Percentiles rank a stretch among this genome's conserved stretches.
Conservation (phyloP, 2,329 filamentous ascomycete genomes). For the Fusarium tupiense region DNA sequence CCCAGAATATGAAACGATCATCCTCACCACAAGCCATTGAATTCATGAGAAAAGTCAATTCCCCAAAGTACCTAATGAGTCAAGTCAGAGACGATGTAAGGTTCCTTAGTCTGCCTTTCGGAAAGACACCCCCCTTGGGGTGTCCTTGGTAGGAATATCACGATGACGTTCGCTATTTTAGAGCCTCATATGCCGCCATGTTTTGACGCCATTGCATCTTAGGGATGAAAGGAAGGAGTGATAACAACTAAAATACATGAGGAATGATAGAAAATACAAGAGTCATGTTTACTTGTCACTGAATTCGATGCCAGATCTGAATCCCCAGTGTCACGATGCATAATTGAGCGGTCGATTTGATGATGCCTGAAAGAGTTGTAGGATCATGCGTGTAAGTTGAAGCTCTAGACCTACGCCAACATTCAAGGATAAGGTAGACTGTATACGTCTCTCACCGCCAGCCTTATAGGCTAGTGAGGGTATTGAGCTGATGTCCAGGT, state of each 20-base stretch:
- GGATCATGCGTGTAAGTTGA: slow-evolving; percentile 7
- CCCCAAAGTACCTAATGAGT: not conserved
- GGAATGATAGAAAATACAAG: not conserved
- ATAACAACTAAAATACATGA: not conserved
- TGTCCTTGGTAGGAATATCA: not conserved
- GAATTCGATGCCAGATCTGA: not conserved
- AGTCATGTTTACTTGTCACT: not conserved
- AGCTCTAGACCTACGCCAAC: not conserved
- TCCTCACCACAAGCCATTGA: not conserved
- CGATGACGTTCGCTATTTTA: slow-evolving; percentile 10
- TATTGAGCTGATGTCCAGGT: slow-evolving; percentile 4
- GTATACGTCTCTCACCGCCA: slow-evolving; percentile 11
- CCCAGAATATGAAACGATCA: not conserved
- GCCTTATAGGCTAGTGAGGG: not conserved
- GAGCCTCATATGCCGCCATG: not conserved
- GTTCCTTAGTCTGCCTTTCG: not conserved
- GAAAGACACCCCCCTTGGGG: slow-evolving; percentile 1
- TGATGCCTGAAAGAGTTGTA: not conserved
- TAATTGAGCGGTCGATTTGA: not conserved
- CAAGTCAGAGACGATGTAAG: not conserved
- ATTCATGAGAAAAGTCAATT: slow-evolving; percentile 18
- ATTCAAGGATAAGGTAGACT: not conserved
- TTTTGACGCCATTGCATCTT: not conserved
- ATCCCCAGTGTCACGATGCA: not conserved
- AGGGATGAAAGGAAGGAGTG: not conserved